A percentile compares a stretch with the other conserved stretches of the same genome.
phyloP scores from a whole-genome alignment of 352 stramenopile species.

The Phytopythium kandeliae region DNA sequence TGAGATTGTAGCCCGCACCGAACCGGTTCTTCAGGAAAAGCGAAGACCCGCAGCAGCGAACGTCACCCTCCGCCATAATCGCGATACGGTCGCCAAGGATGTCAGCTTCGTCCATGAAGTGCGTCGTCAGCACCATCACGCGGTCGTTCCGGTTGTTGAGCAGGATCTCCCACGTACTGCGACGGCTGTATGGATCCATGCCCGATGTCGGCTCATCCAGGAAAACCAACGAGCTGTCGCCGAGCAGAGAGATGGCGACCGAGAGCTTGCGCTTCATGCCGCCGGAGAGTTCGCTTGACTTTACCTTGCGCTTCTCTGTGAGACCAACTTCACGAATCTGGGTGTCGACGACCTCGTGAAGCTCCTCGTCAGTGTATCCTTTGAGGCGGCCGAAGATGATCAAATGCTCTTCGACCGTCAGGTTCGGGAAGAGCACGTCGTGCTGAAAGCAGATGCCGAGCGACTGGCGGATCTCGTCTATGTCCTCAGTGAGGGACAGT shows the following conservation, averaged over 20 bases:
- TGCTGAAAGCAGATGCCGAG: constrained; percentile 83
- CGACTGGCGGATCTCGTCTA: constrained; percentile 58
- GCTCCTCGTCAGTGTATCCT: constrained; percentile 7
- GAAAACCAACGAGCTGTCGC: constrained; percentile 78
- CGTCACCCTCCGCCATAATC: constrained; percentile 79
- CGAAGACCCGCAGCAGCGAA: constrained; percentile 48
- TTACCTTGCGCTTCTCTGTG: constrained; percentile 48
- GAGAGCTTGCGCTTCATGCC: constrained; percentile 92
- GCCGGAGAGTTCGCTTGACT: constrained; percentile 57
- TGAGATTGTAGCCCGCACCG: constrained; percentile 60
- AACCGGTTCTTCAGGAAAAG: constrained; percentile 72
- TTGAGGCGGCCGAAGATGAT: constrained; percentile 68
- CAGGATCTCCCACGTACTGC: constrained; percentile 90
- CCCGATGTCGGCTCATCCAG: constrained; percentile 91
- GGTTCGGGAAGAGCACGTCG: constrained; percentile 69
- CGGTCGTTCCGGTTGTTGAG: constrained; percentile 48
- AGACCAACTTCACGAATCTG: constrained; percentile 61
- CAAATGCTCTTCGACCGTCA: constrained; percentile 76
- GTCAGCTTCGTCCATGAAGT: constrained; percentile 94
- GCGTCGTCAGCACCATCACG: constrained; percentile 89
- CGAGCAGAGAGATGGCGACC: constrained; percentile 86
- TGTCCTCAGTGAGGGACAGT: constrained; percentile 68
- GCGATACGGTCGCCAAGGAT: constrained; percentile 78
- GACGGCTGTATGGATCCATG: constrained; percentile 94
- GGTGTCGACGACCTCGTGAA: neutral